Percentiles rank a stretch among this genome's conserved stretches.
Conservation (phyloP, 2,329 filamentous ascomycete genomes). For the Capronia americana region DNA sequence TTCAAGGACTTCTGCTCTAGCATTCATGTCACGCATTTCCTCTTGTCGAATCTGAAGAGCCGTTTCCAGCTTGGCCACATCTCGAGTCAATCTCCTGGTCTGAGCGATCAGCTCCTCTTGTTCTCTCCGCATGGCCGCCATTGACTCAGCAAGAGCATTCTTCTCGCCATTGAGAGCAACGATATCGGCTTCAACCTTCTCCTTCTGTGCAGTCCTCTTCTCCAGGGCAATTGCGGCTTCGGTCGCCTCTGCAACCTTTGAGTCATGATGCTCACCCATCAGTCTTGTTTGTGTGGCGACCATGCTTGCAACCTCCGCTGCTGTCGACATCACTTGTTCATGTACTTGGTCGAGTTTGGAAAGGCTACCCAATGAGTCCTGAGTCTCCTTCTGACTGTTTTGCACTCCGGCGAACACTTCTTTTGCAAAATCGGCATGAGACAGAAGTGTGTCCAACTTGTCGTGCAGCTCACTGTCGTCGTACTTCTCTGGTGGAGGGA, state of each 20-base stretch:
- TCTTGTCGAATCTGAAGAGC: conserved; percentile 87
- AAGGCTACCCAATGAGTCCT: conserved; percentile 75
- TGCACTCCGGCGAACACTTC: conserved; percentile 61
- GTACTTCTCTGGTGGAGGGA: conserved; percentile 55
- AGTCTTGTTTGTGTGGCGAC: conserved; percentile 76
- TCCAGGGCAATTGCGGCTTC: conserved; percentile 83
- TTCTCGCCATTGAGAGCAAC: conserved; percentile 63
- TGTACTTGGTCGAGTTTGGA: conserved; percentile 88
- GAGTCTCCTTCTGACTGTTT: conserved; percentile 68
- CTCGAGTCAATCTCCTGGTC: conserved; percentile 79
- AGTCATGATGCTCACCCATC: conserved; percentile 77
- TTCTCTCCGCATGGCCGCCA: conserved; percentile 55
- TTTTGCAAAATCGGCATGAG: conserved; percentile 43
- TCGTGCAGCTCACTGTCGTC: conserved; percentile 68
- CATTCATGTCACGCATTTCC: conserved; percentile 89
- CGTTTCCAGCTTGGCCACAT: conserved; percentile 89
- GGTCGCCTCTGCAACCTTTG: conserved; percentile 77
- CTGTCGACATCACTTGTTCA: conserved; percentile 81
- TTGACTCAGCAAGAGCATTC: conserved; percentile 65
- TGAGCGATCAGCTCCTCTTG: conserved; percentile 75
- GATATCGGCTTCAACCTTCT: conserved; percentile 63
- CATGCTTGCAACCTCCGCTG: conserved; percentile 82
- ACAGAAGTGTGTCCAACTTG: conserved; percentile 59
- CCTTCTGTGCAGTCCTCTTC: conserved; percentile 71
- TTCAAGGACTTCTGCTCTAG: conserved; percentile 85